phyloP scores from a whole-genome alignment of 1,139 yeast genomes.

The Suhomyces anneliseae region DNA sequence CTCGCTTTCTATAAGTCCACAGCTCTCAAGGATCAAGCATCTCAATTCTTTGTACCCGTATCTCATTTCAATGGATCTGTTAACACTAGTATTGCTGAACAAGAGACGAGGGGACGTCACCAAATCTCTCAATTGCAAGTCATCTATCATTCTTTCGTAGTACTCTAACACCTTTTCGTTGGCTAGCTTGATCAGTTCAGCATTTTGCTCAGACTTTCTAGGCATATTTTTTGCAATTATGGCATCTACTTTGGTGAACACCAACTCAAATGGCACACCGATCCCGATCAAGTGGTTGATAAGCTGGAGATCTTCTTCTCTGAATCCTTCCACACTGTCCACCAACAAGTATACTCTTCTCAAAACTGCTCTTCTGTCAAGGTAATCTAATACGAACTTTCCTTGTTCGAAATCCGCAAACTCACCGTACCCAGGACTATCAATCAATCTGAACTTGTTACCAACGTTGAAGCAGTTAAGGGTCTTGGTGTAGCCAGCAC shows the following conservation, averaged over 20 bases:
- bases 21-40: conserved; percentile 32
- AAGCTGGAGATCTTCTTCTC: conserved; percentile 54
- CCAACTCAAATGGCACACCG: conserved; percentile 71
- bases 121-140: conserved; percentile 23
- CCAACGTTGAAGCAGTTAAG: conserved; percentile 72
- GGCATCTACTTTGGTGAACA: conserved; percentile 75
- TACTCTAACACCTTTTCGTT: conserved; percentile 27
- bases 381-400: conserved; percentile 59
- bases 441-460: conserved; percentile 62
- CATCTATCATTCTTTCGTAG: conserved; percentile 23
- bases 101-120: conserved; percentile 33
- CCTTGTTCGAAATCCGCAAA: conserved; percentile 69
- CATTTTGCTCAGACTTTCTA: conserved; percentile 10
- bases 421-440: conserved; percentile 86
- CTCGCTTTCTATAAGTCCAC: conserved; percentile 23
- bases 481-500: conserved; percentile 77
- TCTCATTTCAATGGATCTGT: conserved; percentile 21
- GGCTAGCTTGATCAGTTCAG: conserved; percentile 16
- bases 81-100: conserved; percentile 35
- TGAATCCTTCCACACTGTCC: conserved; percentile 58
- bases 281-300: conserved; percentile 48
- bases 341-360: conserved; percentile 61
- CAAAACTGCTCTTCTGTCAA: conserved; percentile 52
- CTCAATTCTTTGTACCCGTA: conserved; percentile 41
- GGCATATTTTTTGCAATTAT: conserved; percentile 30